Evolutionary conservation across 352 stramenopile genomes (phyloP).

Genomic region (Globisporangium abappressorium): DNA sequence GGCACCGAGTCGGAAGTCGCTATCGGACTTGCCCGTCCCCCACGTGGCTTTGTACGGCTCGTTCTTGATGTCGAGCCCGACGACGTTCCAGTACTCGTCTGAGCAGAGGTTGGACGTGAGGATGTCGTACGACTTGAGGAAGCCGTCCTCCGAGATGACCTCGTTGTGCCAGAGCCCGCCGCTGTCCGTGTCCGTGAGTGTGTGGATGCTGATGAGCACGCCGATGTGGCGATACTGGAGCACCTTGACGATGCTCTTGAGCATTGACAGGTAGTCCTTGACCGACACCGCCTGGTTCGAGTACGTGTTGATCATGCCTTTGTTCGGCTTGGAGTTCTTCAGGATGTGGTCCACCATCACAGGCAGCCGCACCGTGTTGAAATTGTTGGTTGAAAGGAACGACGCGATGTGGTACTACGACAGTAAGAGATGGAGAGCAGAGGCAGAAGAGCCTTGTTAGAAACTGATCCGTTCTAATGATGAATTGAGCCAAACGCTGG

Average conservation of each 20-base stretch:
- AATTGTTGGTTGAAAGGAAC: conserved; percentile 39
- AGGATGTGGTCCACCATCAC: conserved; percentile 33
- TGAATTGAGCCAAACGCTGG: neutral
- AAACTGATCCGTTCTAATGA: neutral
- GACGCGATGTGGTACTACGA: conserved; percentile 28
- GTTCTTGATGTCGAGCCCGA: conserved; percentile 64
- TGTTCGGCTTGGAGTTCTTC: conserved; percentile 25
- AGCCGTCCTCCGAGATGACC: conserved; percentile 16
- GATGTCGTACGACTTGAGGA: conserved; percentile 25
- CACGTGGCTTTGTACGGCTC: conserved; percentile 51
- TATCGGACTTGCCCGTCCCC: conserved; percentile 26
- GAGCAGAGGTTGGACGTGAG: conserved; percentile 14
- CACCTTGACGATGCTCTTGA: conserved; percentile 29
- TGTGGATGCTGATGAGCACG: conserved; percentile 32
- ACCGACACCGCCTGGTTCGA: conserved; percentile 29
- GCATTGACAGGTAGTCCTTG: conserved; percentile 30
- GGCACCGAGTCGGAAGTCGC: conserved; percentile 26
- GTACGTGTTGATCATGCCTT: conserved; percentile 27
- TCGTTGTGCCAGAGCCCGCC: conserved; percentile 25
- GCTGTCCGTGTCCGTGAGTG: conserved; percentile 17
- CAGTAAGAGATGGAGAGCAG: too few species aligned
- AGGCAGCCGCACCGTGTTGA: conserved; percentile 31
- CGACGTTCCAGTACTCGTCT: conserved; percentile 53
- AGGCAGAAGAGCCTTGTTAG: neutral
- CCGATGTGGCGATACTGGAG: conserved; percentile 26